These are phyloP conservation scores for Penicillium samsonianum DNA, from an alignment of 495 filamentous ascomycete genomes.

Conservation along the genomic window DNA sequence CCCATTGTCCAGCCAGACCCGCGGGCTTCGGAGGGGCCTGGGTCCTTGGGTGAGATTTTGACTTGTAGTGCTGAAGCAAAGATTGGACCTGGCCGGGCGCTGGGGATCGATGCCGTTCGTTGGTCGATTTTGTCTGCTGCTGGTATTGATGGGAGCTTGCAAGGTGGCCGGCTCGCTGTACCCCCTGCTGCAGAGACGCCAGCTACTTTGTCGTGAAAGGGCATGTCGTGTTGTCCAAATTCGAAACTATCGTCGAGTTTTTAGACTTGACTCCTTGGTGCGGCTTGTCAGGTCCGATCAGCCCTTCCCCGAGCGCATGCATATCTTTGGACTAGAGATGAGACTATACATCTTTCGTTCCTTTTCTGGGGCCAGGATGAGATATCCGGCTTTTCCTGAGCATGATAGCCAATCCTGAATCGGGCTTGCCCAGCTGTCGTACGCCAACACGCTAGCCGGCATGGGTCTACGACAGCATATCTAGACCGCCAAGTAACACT, in stretches of 20 bases:
- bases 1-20: slow-evolving; percentile 36
- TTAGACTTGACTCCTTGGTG: slow-evolving; percentile 1
- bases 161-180: slow-evolving; percentile 18
- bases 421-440: not conserved
- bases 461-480: not conserved
- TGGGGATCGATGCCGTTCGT: slow-evolving; percentile 50
- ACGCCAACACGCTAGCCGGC: too few relatives aligned
- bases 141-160: slow-evolving; percentile 46
- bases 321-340: not conserved
- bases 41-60: slow-evolving; percentile 53
- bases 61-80: slow-evolving; percentile 44
- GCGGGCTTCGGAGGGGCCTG: slow-evolving; percentile 38
- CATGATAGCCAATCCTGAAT: not conserved
- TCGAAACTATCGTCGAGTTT: not conserved
- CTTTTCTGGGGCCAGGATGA: not conserved
- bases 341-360: not conserved
- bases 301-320: not conserved
- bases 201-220: not conserved
- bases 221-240: not conserved
- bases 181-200: not conserved
- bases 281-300: not conserved
- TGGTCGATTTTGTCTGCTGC: slow-evolving; percentile 55
- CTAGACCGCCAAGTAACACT: not conserved
- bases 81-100: slow-evolving; percentile 33
- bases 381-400: not conserved